These are phyloP conservation scores for Termitomyces sp. DNA, from an alignment of 768 basidiomycete genomes.

Conservation along the genomic window DNA sequence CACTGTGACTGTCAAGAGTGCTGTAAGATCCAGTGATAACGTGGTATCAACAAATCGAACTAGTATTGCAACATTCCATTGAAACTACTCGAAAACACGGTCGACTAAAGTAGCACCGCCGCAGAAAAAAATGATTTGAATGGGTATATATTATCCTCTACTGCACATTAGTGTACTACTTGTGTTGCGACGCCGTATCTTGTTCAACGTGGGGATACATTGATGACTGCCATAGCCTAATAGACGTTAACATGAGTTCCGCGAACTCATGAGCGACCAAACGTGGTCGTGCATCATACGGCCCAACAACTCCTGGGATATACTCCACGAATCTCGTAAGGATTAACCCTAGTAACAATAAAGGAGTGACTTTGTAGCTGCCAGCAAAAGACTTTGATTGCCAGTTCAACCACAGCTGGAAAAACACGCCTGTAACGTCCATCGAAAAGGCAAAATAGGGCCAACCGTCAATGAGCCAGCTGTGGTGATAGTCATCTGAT, in stretches of 20 bases:
- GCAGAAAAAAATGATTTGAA: no score
- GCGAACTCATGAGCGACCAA: slow-evolving; percentile 11
- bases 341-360: not conserved
- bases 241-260: not conserved
- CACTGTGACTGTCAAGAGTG: no score
- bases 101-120: no score
- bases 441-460: slow-evolving; percentile 15
- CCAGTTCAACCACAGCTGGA: slow-evolving; percentile 26
- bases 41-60: no score
- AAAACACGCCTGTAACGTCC: slow-evolving; percentile 14
- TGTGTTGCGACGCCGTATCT: not conserved
- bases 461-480: slow-evolving; percentile 8
- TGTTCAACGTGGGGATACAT: slow-evolving; percentile 8
- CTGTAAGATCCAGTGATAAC: no score
- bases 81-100: no score
- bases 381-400: slow-evolving; percentile 24
- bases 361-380: slow-evolving; percentile 14
- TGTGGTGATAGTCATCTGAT: slow-evolving; percentile 7
- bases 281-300: slow-evolving; percentile 8
- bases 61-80: no score
- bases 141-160: not conserved
- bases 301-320: slow-evolving; percentile 12
- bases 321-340: slow-evolving; percentile 1
- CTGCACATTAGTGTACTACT: not conserved
- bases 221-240: slow-evolving; percentile 11